Evolutionary conservation across 176 grass and related monocot genomes (phyloP).

Genomic region (Puccinellia tenuiflora): DNA sequence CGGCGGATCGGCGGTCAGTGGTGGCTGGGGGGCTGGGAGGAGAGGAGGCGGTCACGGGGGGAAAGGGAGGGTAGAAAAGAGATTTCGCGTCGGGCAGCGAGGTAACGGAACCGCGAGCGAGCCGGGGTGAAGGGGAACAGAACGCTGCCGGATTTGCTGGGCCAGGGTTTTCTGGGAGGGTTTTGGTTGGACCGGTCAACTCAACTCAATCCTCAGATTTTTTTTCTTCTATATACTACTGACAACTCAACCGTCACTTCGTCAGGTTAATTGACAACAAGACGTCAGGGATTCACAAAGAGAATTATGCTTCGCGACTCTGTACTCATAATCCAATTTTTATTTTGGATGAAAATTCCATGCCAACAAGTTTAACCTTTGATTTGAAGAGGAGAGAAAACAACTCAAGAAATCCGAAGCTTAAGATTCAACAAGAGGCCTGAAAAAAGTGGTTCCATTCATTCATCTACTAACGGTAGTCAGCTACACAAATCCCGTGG

Average conservation of each 20-base stretch:
- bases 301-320: no score
- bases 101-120: not conserved
- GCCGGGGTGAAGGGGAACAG: not conserved
- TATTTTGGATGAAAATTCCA: no score
- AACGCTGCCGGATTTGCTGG: constrained; percentile 11
- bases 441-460: not conserved
- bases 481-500: constrained; percentile 17
- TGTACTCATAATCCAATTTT: no score
- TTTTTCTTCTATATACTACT: no score
- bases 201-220: not conserved
- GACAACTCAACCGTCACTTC: no score
- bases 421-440: not conserved
- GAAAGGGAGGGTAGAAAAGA: constrained; percentile 30
- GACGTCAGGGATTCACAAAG: no score
- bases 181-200: not conserved
- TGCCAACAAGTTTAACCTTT: not conserved
- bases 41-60: constrained; percentile 25
- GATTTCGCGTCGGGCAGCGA: constrained; percentile 29
- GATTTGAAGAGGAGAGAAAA: not conserved
- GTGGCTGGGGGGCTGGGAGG: constrained; percentile 1
- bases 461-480: not conserved
- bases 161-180: constrained; percentile 22
- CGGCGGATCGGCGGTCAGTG: not conserved
- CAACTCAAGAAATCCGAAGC: not conserved
- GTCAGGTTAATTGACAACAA: no score